Conservation (phyloP, 1,284 basidiomycete species). For the Tylopilus orsonianus region DNA sequence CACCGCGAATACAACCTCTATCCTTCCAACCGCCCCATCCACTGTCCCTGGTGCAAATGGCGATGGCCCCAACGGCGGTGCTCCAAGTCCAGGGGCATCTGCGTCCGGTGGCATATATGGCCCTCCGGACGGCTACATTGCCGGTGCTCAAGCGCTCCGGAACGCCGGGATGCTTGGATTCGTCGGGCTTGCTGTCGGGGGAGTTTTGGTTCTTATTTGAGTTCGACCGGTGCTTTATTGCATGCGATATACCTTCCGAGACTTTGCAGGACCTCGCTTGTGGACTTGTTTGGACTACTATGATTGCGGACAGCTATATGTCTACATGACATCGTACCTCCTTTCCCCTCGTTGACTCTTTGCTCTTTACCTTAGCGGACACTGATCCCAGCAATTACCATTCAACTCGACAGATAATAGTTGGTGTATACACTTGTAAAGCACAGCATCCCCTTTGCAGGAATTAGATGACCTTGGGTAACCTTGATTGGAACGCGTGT, state of each 20-base stretch:
- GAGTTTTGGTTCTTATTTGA: conserved; percentile 47
- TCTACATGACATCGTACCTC: conserved; percentile 22
- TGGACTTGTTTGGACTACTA: conserved; percentile 21
- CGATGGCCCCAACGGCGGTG: conserved; percentile 43
- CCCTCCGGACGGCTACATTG: conserved; percentile 62
- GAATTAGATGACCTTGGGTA: too few species aligned
- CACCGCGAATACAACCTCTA: conserved; percentile 35
- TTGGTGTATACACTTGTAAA: conserved; percentile 28
- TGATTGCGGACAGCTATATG: conserved; percentile 21
- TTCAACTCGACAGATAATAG: conserved; percentile 17
- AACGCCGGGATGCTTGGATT: conserved; percentile 32
- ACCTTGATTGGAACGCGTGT: not conserved
- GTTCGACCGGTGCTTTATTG: conserved; percentile 8
- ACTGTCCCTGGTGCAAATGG: conserved; percentile 52
- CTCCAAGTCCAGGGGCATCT: conserved; percentile 46
- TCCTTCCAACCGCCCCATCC: conserved; percentile 57
- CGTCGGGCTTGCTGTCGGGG: conserved; percentile 46
- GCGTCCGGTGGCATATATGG: conserved; percentile 47
- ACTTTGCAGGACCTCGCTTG: conserved; percentile 9
- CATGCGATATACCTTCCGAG: conserved; percentile 17
- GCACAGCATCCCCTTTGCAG: conserved; percentile 21
- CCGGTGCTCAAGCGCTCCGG: conserved; percentile 50
- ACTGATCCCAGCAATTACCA: conserved; percentile 10
- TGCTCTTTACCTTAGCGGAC: conserved; percentile 28
- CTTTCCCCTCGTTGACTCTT: conserved; percentile 28